A percentile compares a stretch with the other conserved stretches of the same genome.
These are phyloP conservation scores for Metschnikowia cubensis DNA, from an alignment of 805 yeast species.

Conservation along the genomic window DNA sequence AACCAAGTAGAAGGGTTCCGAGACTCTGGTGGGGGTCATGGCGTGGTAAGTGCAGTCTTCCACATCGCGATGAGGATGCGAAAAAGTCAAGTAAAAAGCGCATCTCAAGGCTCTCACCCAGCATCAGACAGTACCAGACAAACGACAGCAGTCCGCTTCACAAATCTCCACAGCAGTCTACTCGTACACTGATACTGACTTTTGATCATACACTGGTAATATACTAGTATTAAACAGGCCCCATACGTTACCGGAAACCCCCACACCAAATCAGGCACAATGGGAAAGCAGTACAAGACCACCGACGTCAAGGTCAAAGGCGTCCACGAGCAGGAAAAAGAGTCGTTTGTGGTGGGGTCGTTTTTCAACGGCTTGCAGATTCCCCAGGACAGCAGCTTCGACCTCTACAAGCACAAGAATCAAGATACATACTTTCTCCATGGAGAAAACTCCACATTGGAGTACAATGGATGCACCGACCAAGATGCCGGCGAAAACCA, in stretches of 20 bases:
- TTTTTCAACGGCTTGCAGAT: conserved; percentile 74
- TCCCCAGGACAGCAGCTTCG: conserved; percentile 56
- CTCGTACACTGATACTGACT: too few relatives aligned
- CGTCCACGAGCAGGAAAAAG: conserved; percentile 1
- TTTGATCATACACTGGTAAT: too few relatives aligned
- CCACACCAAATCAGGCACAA: not conserved
- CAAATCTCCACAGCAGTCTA: not conserved
- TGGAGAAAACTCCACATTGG: conserved; percentile 73
- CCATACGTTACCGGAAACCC: not conserved
- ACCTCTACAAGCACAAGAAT: conserved; percentile 52
- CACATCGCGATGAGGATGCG: conserved; percentile 3
- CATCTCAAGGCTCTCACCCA: not conserved
- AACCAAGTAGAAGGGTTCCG: not conserved
- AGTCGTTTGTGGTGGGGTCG: conserved; percentile 54
- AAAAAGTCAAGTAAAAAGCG: conserved; percentile 4
- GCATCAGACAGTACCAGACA: too few relatives aligned
- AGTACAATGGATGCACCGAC: conserved; percentile 58
- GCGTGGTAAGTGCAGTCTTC: conserved; percentile 3
- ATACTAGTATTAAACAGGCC: not conserved
- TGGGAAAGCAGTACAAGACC: conserved; percentile 1
- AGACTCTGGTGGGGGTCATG: not conserved
- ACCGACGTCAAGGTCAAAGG: conserved; percentile 2
- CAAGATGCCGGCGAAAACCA: conserved; percentile 34
- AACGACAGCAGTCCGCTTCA: too few relatives aligned
- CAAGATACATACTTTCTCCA: conserved; percentile 50